phyloP scores from a whole-genome alignment of 192 early-diverging fungal genomes.

The Coemansia sp. region DNA sequence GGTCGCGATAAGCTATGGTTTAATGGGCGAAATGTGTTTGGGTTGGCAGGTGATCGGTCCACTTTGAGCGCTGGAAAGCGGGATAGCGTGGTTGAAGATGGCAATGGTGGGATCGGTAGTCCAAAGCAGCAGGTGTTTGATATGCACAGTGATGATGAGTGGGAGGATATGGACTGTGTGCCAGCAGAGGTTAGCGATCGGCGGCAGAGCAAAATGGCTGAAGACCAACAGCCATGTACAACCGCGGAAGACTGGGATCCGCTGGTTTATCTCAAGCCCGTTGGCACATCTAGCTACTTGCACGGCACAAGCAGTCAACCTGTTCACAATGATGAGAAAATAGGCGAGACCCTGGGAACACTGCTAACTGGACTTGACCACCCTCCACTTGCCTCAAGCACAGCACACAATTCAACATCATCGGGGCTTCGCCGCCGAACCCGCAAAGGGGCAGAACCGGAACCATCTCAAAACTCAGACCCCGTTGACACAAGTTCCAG shows the following conservation, averaged over 20 bases:
- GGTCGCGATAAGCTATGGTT: constrained; percentile 17
- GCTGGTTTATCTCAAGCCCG: constrained; percentile 29
- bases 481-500: not conserved
- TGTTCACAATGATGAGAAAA: not conserved
- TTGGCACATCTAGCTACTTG: not conserved
- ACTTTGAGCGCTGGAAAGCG: not conserved
- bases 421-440: constrained; percentile 15
- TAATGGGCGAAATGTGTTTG: not conserved
- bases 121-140: not conserved
- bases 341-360: constrained; percentile 22
- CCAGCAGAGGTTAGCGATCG: not conserved
- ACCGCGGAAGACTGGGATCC: constrained; percentile 24
- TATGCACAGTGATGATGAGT: not conserved
- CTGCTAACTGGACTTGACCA: constrained; percentile 21
- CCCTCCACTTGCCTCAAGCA: not conserved
- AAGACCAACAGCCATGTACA: not conserved
- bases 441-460: not conserved
- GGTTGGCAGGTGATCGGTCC: not conserved
- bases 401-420: not conserved
- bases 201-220: constrained; percentile 7
- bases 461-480: not conserved
- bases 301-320: not conserved
- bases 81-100: not conserved
- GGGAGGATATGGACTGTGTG: constrained; percentile 4
- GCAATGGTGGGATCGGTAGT: not conserved